Evolutionary conservation across 371 early-diverging fungal genomes (phyloP).

Genomic region (Smittium culicis): DNA sequence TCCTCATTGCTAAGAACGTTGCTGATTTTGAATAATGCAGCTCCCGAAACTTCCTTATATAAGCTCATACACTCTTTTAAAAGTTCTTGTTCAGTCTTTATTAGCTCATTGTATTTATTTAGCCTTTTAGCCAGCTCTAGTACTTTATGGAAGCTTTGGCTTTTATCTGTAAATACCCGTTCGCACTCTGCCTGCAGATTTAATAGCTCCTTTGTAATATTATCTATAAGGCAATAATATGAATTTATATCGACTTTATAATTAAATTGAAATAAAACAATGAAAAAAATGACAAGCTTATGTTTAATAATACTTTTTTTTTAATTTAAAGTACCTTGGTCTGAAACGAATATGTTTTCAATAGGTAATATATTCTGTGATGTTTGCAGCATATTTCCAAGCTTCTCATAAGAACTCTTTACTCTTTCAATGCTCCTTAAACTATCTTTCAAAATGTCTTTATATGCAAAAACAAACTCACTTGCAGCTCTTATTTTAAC

Average conservation of each 20-base stretch:
- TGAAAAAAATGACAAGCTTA: neutral
- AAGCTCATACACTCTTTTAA: neutral
- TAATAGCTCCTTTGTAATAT: neutral
- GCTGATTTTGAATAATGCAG: neutral
- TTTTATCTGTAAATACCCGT: neutral
- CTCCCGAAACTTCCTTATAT: neutral
- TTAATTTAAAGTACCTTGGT: neutral
- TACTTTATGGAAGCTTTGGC: neutral
- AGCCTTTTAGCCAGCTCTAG: neutral
- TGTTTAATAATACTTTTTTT: neutral
- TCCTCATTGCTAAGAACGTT: too few species aligned
- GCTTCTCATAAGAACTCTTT: neutral
- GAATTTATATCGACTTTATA: neutral
- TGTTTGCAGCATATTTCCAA: neutral
- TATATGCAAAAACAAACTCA: neutral
- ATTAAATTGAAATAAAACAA: too few species aligned
- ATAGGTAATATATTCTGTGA: neutral
- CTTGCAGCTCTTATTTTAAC: neutral
- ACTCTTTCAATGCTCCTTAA: neutral
- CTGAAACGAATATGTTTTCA: neutral
- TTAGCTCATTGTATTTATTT: neutral
- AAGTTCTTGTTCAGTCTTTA: neutral
- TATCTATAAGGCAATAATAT: neutral
- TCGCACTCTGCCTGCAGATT: neutral
- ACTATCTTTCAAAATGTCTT: neutral